These are phyloP conservation scores for Trypanosoma mega DNA, from an alignment of 208 protist species.

Conservation along the genomic window DNA sequence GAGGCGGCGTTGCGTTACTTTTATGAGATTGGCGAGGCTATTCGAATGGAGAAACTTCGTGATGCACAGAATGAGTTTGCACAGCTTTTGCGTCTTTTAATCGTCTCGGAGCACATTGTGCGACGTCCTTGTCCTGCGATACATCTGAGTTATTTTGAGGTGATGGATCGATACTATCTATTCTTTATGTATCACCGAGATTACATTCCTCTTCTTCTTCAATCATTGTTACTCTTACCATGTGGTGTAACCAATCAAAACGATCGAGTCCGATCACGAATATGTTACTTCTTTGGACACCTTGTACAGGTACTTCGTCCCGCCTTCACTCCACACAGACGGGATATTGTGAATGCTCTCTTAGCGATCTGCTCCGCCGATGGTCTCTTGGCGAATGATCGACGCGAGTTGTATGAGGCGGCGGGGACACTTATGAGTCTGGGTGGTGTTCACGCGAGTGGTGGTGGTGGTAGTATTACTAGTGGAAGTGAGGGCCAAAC, in stretches of 20 bases:
- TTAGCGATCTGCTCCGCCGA: slow-evolving; percentile 45
- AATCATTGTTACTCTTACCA: slow-evolving; percentile 63
- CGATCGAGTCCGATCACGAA: slow-evolving; percentile 49
- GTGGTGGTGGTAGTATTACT: too few species aligned
- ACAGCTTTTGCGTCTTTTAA: slow-evolving; percentile 46
- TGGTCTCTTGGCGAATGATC: slow-evolving; percentile 40
- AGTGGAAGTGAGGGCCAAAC: too few species aligned
- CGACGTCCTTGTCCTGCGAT: slow-evolving; percentile 32
- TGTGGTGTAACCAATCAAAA: slow-evolving; percentile 63
- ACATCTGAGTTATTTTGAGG: slow-evolving; percentile 78
- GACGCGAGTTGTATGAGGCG: slow-evolving; percentile 69
- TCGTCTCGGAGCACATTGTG: slow-evolving; percentile 43
- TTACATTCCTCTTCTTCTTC: slow-evolving; percentile 58
- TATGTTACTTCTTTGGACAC: slow-evolving; percentile 75
- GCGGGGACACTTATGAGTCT: slow-evolving; percentile 63
- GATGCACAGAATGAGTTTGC: slow-evolving; percentile 37
- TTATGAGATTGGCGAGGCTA: slow-evolving; percentile 70
- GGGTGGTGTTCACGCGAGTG: not conserved
- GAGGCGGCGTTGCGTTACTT: slow-evolving; percentile 75
- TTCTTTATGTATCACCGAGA: slow-evolving; percentile 67
- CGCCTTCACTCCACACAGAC: slow-evolving; percentile 37
- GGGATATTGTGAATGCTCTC: slow-evolving; percentile 61
- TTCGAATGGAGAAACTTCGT: slow-evolving; percentile 50
- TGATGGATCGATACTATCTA: slow-evolving; percentile 61
- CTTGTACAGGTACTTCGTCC: slow-evolving; percentile 54